phyloP scores from a whole-genome alignment of 2,329 filamentous ascomycete genomes.

The Phyllosticta citribraziliensis region DNA sequence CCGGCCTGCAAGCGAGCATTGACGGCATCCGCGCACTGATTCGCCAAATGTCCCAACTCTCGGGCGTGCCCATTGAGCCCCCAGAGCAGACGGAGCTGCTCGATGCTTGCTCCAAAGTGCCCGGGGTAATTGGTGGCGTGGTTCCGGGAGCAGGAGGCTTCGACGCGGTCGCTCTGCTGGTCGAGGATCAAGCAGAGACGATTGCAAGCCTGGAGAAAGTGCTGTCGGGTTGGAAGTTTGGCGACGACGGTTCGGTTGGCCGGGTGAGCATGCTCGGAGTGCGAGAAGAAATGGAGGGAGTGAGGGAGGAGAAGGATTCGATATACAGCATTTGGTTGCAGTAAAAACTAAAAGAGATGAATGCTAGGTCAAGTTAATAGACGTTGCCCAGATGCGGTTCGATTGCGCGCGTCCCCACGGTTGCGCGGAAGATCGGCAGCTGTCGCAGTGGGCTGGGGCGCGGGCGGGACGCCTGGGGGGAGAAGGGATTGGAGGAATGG shows the following conservation, averaged over 20 bases:
- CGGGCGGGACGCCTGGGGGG: not conserved
- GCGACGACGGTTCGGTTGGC: constrained; percentile 38
- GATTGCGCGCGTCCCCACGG: constrained; percentile 1
- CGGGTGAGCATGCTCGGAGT: constrained; percentile 61
- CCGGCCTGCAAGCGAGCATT: constrained; percentile 44
- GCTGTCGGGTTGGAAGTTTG: constrained; percentile 53
- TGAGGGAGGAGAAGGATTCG: constrained; percentile 31
- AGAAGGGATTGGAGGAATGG: not conserved
- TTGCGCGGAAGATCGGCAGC: constrained; percentile 10
- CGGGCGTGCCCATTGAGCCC: constrained; percentile 82
- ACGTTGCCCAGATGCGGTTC: constrained; percentile 2
- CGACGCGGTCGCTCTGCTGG: constrained; percentile 75
- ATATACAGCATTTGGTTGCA: constrained; percentile 33
- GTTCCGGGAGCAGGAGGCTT: constrained; percentile 92
- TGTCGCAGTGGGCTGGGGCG: not conserved
- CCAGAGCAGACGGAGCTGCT: constrained; percentile 73
- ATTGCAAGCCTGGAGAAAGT: constrained; percentile 50
- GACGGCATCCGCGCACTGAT: constrained; percentile 50
- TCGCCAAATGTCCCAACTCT: constrained; percentile 62
- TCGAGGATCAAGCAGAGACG: constrained; percentile 62
- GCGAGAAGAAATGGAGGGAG: constrained; percentile 63
- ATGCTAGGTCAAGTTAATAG: not conserved
- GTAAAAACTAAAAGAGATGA: not conserved
- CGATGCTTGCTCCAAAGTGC: constrained; percentile 59
- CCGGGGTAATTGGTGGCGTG: constrained; percentile 81